These are phyloP conservation scores for Serpula lacrymans DNA, from an alignment of 768 basidiomycete species.

Conservation along the genomic window DNA sequence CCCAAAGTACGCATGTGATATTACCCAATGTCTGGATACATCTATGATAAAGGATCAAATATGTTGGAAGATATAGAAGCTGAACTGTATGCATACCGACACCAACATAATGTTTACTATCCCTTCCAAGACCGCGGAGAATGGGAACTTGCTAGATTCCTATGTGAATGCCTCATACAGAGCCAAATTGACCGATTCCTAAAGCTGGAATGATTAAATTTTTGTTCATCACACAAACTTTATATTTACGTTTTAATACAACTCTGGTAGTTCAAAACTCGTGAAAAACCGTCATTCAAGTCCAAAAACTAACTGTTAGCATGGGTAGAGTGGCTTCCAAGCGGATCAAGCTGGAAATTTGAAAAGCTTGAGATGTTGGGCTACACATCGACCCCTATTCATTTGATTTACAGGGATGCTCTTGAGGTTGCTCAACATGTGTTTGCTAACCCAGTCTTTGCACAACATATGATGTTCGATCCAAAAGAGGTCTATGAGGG, in stretches of 20 bases:
- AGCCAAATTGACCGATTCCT: conserved; percentile 26
- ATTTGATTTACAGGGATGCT: conserved; percentile 21
- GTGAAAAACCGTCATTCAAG: conserved; percentile 13
- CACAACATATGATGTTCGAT: conserved; percentile 15
- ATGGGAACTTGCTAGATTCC: conserved; percentile 31
- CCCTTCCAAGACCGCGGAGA: conserved; percentile 29
- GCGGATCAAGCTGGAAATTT: conserved; percentile 17
- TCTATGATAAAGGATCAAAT: conserved; percentile 13
- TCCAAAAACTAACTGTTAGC: conserved; percentile 15
- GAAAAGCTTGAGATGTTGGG: conserved; percentile 2
- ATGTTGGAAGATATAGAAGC: conserved; percentile 22
- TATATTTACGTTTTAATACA: background rate
- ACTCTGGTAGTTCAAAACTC: conserved; percentile 3
- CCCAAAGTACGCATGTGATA: too few relatives aligned
- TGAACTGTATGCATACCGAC: conserved; percentile 15
- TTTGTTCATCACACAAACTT: background rate
- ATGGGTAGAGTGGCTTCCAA: conserved; percentile 15
- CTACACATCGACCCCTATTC: conserved; percentile 12
- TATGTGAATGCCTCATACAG: conserved; percentile 15
- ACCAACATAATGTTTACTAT: conserved; percentile 22
- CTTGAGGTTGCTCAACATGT: conserved; percentile 19
- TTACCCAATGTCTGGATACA: conserved; percentile 8
- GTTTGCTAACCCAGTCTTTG: conserved; percentile 19
- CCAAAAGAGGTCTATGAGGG: conserved; percentile 14
- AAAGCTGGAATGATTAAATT: conserved; percentile 22